Conservation (phyloP, 2,329 filamentous ascomycete genomes). For the Xylaria sp. region DNA sequence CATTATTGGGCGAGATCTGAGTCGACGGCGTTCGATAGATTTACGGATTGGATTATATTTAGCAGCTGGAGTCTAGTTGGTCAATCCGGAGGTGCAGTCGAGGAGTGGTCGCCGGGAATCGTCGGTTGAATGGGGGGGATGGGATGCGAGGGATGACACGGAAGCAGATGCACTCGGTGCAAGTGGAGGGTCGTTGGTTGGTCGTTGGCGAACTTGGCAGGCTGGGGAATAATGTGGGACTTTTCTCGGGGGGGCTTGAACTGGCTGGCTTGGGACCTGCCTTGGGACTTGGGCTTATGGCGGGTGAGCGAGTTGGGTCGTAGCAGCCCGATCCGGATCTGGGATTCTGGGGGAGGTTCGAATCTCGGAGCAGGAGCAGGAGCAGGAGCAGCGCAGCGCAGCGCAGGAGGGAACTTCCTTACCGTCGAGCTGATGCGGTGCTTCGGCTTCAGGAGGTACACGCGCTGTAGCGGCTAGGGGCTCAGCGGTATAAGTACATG, state of each 20-base stretch:
- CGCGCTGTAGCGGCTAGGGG: too few relatives aligned
- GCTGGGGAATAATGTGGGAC: not conserved
- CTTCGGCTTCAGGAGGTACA: not conserved
- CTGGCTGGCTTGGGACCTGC: too few relatives aligned
- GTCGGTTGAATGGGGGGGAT: not conserved
- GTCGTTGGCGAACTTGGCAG: not conserved
- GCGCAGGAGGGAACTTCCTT: not conserved
- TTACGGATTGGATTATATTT: not conserved
- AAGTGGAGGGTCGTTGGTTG: too few relatives aligned
- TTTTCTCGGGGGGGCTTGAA: not conserved
- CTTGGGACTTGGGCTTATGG: not conserved
- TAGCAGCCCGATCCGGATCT: not conserved
- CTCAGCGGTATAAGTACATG: too few relatives aligned
- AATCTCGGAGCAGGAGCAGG: not conserved
- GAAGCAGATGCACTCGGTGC: not conserved
- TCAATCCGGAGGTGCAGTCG: not conserved
- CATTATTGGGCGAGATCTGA: slow-evolving; percentile 14
- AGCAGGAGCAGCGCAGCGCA: not conserved
- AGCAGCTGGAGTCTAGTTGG: not conserved
- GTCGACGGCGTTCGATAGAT: not conserved
- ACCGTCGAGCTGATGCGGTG: not conserved
- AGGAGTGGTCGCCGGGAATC: not conserved
- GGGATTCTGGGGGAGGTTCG: not conserved
- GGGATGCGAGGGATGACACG: not conserved
- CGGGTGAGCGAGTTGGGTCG: not conserved